Evolutionary conservation across 768 basidiomycete genomes (phyloP).

Genomic region (Tubosaeta brunneosetosa): DNA sequence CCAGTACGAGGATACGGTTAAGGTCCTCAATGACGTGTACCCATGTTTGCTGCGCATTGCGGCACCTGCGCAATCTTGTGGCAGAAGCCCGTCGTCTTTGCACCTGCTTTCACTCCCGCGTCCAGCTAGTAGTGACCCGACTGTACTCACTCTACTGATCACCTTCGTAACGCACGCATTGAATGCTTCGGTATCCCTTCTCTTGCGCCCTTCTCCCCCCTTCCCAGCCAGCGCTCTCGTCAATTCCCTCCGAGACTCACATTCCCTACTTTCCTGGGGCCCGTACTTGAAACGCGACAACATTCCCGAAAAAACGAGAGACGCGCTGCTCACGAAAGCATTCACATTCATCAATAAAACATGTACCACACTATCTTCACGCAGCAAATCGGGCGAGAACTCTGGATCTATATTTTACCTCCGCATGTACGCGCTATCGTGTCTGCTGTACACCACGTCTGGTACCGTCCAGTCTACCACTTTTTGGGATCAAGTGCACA

Average conservation of each 20-base stretch:
- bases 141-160: slow-evolving; percentile 49
- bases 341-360: slow-evolving; percentile 49
- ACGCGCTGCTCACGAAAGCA: slow-evolving; percentile 53
- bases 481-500: slow-evolving; percentile 67
- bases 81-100: slow-evolving; percentile 7
- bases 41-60: slow-evolving; percentile 32
- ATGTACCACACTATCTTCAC: slow-evolving; percentile 30
- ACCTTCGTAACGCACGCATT: slow-evolving; percentile 58
- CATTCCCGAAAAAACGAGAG: slow-evolving; percentile 50
- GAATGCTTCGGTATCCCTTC: slow-evolving; percentile 34
- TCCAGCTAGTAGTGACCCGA: slow-evolving; percentile 29
- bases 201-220: slow-evolving; percentile 15
- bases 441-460: slow-evolving; percentile 45
- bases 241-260: slow-evolving; percentile 23
- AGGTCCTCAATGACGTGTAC: slow-evolving; percentile 44
- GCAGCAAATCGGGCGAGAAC: slow-evolving; percentile 9
- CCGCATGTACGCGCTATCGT: slow-evolving; percentile 42
- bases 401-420: slow-evolving; percentile 32
- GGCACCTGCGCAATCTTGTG: not conserved
- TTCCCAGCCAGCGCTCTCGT: slow-evolving; percentile 25
- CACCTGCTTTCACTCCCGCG: slow-evolving; percentile 42
- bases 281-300: slow-evolving; percentile 31
- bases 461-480: slow-evolving; percentile 44
- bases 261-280: slow-evolving; percentile 52
- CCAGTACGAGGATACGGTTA: slow-evolving; percentile 53